A percentile compares a stretch with the other conserved stretches of the same genome.
These are phyloP conservation scores for Inonotus obliquus DNA, from an alignment of 1,284 basidiomycete genomes.

Conservation along the genomic window DNA sequence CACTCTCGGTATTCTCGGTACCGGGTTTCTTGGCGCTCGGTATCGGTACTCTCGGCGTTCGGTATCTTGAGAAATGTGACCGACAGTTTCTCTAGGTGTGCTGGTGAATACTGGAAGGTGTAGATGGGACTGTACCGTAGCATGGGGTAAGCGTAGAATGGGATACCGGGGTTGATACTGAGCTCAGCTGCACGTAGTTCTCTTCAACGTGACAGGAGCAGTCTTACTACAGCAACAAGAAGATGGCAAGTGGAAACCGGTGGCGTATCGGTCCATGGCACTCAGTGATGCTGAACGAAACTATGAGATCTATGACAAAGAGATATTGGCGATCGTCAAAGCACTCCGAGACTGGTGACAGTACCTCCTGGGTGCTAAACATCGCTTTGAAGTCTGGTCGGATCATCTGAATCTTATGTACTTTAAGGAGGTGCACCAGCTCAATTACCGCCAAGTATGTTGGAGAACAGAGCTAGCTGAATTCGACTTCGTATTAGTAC, in stretches of 20 bases:
- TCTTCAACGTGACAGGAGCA: neutral
- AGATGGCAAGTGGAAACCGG: conserved; percentile 25
- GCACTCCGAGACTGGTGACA: conserved; percentile 32
- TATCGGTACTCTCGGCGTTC: too few species aligned
- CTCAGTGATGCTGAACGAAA: conserved; percentile 33
- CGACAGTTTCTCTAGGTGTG: too few species aligned
- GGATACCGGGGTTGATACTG: too few species aligned
- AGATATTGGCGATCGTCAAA: conserved; percentile 38
- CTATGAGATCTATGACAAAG: conserved; percentile 44
- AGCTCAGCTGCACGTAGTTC: too few species aligned
- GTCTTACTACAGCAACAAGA: conserved; percentile 1
- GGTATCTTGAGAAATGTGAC: too few species aligned
- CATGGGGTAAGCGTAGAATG: too few species aligned
- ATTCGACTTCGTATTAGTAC: neutral
- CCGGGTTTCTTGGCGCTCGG: too few species aligned
- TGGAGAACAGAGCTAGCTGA: neutral
- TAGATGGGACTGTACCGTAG: too few species aligned
- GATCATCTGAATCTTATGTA: conserved; percentile 32
- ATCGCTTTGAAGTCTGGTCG: conserved; percentile 24
- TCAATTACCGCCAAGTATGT: conserved; percentile 31
- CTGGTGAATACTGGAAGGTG: too few species aligned
- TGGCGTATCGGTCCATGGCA: conserved; percentile 28
- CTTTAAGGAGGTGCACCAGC: conserved; percentile 26
- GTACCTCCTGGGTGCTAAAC: conserved; percentile 22
- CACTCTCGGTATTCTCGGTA: too few species aligned